These are phyloP conservation scores for Auriscalpium orientale DNA, from an alignment of 768 basidiomycete species.

Conservation along the genomic window DNA sequence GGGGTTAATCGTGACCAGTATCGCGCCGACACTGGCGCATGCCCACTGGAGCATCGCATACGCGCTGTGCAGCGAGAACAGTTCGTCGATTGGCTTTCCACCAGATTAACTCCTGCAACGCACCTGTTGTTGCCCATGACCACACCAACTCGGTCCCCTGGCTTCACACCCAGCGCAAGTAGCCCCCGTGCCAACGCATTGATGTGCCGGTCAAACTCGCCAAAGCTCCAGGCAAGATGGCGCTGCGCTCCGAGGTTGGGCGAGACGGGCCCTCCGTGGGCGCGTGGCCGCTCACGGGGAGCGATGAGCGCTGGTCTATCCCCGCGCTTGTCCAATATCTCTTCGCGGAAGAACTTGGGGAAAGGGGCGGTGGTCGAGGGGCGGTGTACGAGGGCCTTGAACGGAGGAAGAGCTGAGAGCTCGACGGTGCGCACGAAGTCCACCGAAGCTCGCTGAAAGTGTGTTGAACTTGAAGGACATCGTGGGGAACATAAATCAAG, in stretches of 20 bases:
- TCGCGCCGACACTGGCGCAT: constrained; percentile 76
- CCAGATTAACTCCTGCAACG: constrained; percentile 2
- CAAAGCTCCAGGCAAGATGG: constrained; percentile 68
- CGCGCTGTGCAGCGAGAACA: constrained; percentile 33
- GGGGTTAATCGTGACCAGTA: constrained; percentile 78
- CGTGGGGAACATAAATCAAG: too few species aligned
- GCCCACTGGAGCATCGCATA: constrained; percentile 85
- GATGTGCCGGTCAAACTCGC: constrained; percentile 60
- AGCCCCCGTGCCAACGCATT: constrained; percentile 65
- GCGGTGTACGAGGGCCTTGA: constrained; percentile 48
- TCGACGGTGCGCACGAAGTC: not conserved
- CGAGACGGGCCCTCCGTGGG: constrained; percentile 55
- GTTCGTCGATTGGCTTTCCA: not conserved
- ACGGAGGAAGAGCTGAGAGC: constrained; percentile 44
- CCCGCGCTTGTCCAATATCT: constrained; percentile 43
- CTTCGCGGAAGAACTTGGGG: constrained; percentile 49
- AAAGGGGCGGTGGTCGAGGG: constrained; percentile 53
- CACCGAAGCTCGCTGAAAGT: too few species aligned
- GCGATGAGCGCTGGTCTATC: constrained; percentile 58
- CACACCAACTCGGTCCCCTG: constrained; percentile 72
- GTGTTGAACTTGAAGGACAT: too few species aligned
- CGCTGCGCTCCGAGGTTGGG: constrained; percentile 39
- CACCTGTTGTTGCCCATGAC: constrained; percentile 86
- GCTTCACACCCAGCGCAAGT: constrained; percentile 57
- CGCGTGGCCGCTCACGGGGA: constrained; percentile 45